phyloP scores from a whole-genome alignment of 768 basidiomycete species.

The Boletus rex-veris region DNA sequence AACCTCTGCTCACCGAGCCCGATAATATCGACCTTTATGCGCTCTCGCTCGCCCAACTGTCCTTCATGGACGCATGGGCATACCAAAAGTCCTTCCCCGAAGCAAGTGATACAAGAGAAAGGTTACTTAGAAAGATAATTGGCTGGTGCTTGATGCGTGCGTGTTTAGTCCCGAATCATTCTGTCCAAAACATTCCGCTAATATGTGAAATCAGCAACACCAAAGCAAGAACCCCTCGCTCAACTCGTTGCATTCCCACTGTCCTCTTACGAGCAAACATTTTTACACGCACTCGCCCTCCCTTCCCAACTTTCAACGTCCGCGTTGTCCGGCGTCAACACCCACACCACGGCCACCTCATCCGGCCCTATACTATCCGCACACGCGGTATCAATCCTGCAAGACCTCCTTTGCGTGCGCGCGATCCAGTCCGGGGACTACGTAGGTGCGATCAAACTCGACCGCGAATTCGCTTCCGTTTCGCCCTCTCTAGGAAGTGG shows the following conservation, averaged over 20 bases:
- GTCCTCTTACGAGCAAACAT: constrained; percentile 57
- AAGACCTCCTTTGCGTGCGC: constrained; percentile 77
- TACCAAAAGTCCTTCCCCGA: constrained; percentile 73
- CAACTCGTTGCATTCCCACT: constrained; percentile 66
- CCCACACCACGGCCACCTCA: neutral
- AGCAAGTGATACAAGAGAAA: constrained; percentile 45
- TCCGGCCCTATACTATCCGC: constrained; percentile 34
- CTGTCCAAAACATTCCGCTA: neutral
- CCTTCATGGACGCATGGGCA: constrained; percentile 69
- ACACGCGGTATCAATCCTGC: constrained; percentile 53
- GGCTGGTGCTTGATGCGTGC: constrained; percentile 69
- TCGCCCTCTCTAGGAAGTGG: constrained; percentile 28
- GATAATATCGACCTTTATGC: constrained; percentile 69
- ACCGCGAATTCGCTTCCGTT: constrained; percentile 55
- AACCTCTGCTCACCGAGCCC: constrained; percentile 66
- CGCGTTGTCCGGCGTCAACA: constrained; percentile 8
- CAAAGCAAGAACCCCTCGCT: constrained; percentile 53
- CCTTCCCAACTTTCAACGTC: constrained; percentile 36
- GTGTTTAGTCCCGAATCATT: constrained; percentile 27
- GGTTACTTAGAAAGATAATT: constrained; percentile 56
- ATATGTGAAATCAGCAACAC: constrained; percentile 43
- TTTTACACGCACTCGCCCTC: constrained; percentile 56
- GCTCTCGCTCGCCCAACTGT: constrained; percentile 61
- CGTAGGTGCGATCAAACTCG: constrained; percentile 70
- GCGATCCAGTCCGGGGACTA: constrained; percentile 71